These are phyloP conservation scores for Raphidocelis subcapitata DNA, from an alignment of 139 green algal species.

Conservation along the genomic window DNA sequence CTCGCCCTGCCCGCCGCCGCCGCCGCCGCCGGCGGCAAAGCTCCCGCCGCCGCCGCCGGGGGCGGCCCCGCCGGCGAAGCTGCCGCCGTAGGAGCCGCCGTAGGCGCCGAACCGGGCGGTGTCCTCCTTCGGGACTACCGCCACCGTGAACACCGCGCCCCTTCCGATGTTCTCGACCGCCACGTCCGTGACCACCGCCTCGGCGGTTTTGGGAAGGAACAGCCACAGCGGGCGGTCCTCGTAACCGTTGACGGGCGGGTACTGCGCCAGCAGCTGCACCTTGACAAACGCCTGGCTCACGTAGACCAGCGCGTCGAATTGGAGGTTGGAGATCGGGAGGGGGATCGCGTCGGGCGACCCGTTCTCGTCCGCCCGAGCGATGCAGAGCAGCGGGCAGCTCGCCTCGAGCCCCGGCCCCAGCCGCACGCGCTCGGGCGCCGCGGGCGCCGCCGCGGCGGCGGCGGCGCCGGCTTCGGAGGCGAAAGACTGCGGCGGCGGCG, in stretches of 20 bases:
- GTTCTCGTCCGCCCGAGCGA: too few species aligned
- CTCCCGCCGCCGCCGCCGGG: too few species aligned
- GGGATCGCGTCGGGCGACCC: slow-evolving; percentile 13
- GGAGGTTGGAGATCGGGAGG: slow-evolving; percentile 15
- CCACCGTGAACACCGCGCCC: slow-evolving; percentile 32
- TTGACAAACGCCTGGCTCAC: slow-evolving; percentile 37
- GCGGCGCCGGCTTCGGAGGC: too few species aligned
- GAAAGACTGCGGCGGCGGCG: too few species aligned
- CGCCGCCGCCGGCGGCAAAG: too few species aligned
- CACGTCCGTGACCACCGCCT: slow-evolving; percentile 44
- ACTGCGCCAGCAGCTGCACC: slow-evolving; percentile 31
- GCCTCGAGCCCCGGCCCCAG: too few species aligned
- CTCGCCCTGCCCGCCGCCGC: too few species aligned
- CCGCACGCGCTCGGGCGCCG: too few species aligned
- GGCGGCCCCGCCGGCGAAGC: too few species aligned
- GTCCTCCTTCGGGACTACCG: slow-evolving; percentile 43
- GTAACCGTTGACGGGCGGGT: slow-evolving; percentile 10
- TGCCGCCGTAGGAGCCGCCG: too few species aligned
- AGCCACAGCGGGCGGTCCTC: slow-evolving; percentile 26
- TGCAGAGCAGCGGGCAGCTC: too few species aligned
- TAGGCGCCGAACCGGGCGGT: slow-evolving; percentile 6
- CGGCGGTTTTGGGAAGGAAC: slow-evolving; percentile 36
- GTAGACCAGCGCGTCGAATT: slow-evolving; percentile 28
- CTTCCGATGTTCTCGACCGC: slow-evolving; percentile 43
- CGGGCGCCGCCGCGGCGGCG: too few species aligned